A percentile compares a stretch with the other conserved stretches of the same genome.
These are phyloP conservation scores for Solanum infundibuliforme DNA, from an alignment of 257 asterid genomes.

Conservation along the genomic window DNA sequence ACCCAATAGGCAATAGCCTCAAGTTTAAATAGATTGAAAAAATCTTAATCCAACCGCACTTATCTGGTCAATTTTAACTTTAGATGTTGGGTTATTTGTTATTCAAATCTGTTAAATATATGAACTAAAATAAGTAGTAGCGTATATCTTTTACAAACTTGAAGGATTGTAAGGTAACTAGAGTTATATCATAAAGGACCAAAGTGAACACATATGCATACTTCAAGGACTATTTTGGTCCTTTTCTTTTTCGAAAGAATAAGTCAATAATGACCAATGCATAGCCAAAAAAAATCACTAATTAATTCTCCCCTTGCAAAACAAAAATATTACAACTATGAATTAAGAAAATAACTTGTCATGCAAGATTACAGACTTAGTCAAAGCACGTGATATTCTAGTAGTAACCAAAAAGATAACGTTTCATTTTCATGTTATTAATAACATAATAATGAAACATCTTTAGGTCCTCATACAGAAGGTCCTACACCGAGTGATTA, in stretches of 20 bases:
- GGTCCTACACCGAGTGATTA: too few relatives aligned
- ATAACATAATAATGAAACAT: too few relatives aligned
- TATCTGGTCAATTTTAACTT: too few relatives aligned
- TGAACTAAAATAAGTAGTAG: too few relatives aligned
- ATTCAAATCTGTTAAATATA: too few relatives aligned
- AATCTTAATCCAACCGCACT: too few relatives aligned
- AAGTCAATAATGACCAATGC: neutral
- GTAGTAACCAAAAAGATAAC: neutral
- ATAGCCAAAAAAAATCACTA: neutral
- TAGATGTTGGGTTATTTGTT: too few relatives aligned
- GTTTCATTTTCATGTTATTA: neutral
- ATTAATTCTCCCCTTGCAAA: neutral
- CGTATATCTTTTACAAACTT: neutral
- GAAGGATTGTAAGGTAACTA: neutral
- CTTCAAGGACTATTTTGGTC: neutral
- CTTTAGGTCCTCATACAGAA: neutral
- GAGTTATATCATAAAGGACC: neutral
- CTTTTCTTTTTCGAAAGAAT: neutral
- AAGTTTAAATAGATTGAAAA: too few relatives aligned
- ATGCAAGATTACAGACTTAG: neutral
- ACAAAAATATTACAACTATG: neutral
- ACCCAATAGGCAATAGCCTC: too few relatives aligned
- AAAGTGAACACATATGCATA: neutral
- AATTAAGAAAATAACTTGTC: neutral
- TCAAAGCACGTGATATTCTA: neutral